Evolutionary conservation across 78 protist genomes (phyloP).

Genomic region (Polysphondylium violaceum): DNA sequence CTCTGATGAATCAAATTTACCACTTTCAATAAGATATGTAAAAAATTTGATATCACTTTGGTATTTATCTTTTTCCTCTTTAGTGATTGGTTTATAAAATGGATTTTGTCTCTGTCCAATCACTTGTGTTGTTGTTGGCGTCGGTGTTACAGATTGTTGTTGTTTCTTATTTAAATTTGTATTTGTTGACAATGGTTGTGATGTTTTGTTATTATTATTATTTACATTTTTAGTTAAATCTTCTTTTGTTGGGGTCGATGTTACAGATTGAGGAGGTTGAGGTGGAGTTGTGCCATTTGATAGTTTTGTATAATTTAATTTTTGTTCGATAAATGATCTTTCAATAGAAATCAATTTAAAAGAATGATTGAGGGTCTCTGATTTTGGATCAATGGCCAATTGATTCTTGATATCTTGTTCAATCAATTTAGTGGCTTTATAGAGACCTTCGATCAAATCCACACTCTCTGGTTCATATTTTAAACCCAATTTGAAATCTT

Average conservation of each 20-base stretch:
- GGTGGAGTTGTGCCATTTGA: background rate
- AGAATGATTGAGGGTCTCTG: background rate
- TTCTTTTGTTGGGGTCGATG: background rate
- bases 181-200: background rate
- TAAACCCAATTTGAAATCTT: slow-evolving; percentile 53
- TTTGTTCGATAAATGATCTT: background rate
- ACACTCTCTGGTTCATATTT: slow-evolving; percentile 64
- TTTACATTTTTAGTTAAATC: background rate
- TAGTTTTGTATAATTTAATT: slow-evolving; percentile 18
- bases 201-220: background rate
- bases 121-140: background rate
- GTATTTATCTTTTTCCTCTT: background rate
- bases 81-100: slow-evolving; percentile 1
- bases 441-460: slow-evolving; percentile 34
- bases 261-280: background rate
- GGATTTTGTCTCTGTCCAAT: background rate
- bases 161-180: background rate
- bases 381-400: background rate
- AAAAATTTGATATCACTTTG: slow-evolving; percentile 1
- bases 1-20: slow-evolving; percentile 11
- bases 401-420: background rate
- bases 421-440: slow-evolving; percentile 9
- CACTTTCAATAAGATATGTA: slow-evolving; percentile 25
- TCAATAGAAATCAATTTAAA: background rate
- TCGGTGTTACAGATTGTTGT: background rate